Conservation (phyloP, 768 basidiomycete species). For the Lyophyllum decastes region DNA sequence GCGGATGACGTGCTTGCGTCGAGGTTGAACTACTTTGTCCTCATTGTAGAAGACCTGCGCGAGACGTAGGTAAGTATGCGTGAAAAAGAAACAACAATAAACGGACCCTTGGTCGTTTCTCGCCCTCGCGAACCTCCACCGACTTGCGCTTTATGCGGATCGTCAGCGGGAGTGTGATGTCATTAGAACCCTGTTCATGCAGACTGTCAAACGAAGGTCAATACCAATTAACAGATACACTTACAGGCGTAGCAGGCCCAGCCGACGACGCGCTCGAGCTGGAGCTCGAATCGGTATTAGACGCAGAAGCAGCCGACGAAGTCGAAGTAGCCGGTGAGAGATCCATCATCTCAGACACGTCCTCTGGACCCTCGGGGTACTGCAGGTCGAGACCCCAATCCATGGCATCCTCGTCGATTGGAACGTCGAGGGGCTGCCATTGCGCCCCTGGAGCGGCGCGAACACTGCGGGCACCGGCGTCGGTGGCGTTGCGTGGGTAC, state of each 20-base stretch:
- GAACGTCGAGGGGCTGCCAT: conserved; percentile 26
- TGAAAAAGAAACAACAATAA: background rate
- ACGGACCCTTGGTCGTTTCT: conserved; percentile 42
- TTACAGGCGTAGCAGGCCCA: conserved; percentile 32
- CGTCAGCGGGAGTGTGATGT: conserved; percentile 20
- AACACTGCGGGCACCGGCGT: background rate
- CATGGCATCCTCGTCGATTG: conserved; percentile 24
- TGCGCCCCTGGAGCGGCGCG: conserved; percentile 6
- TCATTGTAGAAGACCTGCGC: conserved; percentile 15
- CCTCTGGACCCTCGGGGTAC: conserved; percentile 12
- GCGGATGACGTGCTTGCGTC: conserved; percentile 14
- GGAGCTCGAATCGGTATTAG: conserved; percentile 9
- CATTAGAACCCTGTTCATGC: background rate
- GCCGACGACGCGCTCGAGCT: conserved; percentile 20
- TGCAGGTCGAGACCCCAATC: conserved; percentile 22
- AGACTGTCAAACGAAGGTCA: background rate
- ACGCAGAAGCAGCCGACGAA: conserved; percentile 10
- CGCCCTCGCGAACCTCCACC: conserved; percentile 22
- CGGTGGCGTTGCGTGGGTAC: conserved; percentile 13
- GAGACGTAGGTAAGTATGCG: background rate
- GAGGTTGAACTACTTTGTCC: conserved; percentile 15
- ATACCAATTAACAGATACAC: conserved; percentile 7
- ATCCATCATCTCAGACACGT: conserved; percentile 10
- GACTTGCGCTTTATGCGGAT: conserved; percentile 41
- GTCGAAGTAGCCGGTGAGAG: conserved; percentile 10